A percentile compares a stretch with the other conserved stretches of the same genome.
Conservation (phyloP, 805 yeast species). For the Lipomyces kockii region DNA sequence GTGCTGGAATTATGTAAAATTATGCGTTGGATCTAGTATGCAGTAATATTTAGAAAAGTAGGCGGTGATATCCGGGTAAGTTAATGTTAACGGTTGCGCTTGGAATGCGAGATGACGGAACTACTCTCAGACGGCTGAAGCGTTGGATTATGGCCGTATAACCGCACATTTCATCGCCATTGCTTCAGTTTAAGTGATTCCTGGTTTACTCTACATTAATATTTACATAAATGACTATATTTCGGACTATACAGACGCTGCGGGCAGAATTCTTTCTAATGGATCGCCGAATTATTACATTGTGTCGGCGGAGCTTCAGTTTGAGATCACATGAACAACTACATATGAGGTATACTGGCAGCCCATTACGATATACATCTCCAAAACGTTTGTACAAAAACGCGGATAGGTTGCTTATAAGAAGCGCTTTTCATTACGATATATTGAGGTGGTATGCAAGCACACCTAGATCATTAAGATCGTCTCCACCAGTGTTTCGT, state of each 20-base stretch:
- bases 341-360: neutral
- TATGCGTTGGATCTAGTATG: too few species aligned
- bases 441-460: neutral
- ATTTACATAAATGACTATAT: neutral
- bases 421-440: neutral
- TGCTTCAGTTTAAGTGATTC: neutral
- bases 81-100: neutral
- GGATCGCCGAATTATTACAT: neutral
- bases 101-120: too few species aligned
- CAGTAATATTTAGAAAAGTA: too few species aligned
- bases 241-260: neutral
- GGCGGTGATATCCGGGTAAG: neutral
- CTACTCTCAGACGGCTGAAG: too few species aligned
- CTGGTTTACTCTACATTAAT: neutral
- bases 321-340: neutral
- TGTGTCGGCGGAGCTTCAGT: neutral
- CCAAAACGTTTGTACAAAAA: neutral
- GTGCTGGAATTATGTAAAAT: neutral
- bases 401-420: neutral
- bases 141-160: neutral
- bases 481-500: neutral
- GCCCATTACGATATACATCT: neutral
- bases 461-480: neutral
- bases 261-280: neutral
- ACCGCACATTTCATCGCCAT: neutral